Evolutionary conservation across 2,329 filamentous ascomycete genomes (phyloP).

Genomic region (Trichoderma koningiopsis): DNA sequence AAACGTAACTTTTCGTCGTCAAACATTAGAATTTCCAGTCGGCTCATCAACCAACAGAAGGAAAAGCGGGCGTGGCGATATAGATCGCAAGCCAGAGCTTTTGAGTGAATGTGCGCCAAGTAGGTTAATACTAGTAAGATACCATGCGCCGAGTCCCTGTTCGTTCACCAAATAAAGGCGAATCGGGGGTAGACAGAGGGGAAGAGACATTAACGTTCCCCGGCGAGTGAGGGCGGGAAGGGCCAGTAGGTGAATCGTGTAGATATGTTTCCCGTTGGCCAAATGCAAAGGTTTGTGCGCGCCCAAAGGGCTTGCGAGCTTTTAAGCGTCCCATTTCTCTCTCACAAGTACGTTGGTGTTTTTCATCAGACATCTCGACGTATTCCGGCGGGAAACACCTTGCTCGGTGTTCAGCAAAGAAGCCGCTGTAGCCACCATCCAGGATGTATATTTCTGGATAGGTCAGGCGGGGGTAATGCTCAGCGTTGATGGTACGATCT

Average conservation of each 20-base stretch:
- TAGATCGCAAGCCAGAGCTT: neutral
- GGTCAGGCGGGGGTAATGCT: constrained; percentile 83
- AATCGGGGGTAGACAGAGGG: constrained; percentile 47
- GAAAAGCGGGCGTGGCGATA: neutral
- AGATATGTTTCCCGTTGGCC: constrained; percentile 66
- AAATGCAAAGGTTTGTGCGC: constrained; percentile 94
- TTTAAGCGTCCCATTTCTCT: constrained; percentile 92
- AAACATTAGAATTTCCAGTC: neutral
- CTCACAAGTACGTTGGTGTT: constrained; percentile 91
- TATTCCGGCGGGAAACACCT: constrained; percentile 95
- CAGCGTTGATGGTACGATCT: constrained; percentile 82
- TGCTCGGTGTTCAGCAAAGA: constrained; percentile 76
- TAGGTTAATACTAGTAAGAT: constrained; percentile 63
- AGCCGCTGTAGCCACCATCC: constrained; percentile 92
- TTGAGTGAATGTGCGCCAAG: neutral
- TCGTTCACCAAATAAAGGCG: constrained; percentile 47
- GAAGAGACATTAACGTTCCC: constrained; percentile 38
- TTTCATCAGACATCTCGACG: constrained; percentile 91
- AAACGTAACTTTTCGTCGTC: constrained; percentile 9
- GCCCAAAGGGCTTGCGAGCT: constrained; percentile 79
- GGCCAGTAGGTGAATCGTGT: constrained; percentile 62
- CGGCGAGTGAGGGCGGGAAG: constrained; percentile 46
- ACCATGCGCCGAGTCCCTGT: constrained; percentile 62
- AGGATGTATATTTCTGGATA: constrained; percentile 98
- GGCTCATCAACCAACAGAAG: neutral